These are phyloP conservation scores for Diaporthe velutina DNA, from an alignment of 2,329 filamentous ascomycete species.

Conservation along the genomic window DNA sequence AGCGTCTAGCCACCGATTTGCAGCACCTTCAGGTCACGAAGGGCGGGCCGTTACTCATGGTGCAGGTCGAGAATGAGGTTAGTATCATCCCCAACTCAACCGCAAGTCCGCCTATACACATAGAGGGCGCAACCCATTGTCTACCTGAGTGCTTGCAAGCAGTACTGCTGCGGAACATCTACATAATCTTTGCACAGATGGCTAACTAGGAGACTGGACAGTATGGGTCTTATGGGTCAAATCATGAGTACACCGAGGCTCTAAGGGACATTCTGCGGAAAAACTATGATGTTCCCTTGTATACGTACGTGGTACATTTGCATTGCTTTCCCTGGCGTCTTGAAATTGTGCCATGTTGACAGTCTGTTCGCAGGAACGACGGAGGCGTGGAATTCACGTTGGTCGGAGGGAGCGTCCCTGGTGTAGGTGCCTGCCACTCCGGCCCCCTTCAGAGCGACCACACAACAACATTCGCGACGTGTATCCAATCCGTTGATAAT, in stretches of 20 bases:
- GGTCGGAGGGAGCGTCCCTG: constrained; percentile 56
- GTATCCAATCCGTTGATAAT: neutral
- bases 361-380: constrained; percentile 51
- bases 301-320: constrained; percentile 49
- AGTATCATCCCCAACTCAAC: neutral
- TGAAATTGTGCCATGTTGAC: neutral
- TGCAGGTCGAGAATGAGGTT: constrained; percentile 62
- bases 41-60: constrained; percentile 63
- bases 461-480: too few species aligned
- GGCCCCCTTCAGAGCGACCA: too few species aligned
- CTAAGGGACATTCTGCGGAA: constrained; percentile 56
- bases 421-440: constrained; percentile 42
- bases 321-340: too few species aligned
- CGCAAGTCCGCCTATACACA: neutral
- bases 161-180: neutral
- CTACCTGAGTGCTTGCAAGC: neutral
- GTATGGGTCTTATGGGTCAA: constrained; percentile 61
- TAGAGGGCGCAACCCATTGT: too few species aligned
- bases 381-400: constrained; percentile 58
- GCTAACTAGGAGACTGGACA: neutral
- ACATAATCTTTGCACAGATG: too few species aligned
- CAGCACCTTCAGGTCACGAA: constrained; percentile 52
- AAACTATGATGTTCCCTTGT: constrained; percentile 58
- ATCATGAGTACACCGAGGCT: constrained; percentile 58
- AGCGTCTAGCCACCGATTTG: constrained; percentile 54